Conservation (phyloP, 805 yeast genomes). For the Soucietia sequanensis region DNA sequence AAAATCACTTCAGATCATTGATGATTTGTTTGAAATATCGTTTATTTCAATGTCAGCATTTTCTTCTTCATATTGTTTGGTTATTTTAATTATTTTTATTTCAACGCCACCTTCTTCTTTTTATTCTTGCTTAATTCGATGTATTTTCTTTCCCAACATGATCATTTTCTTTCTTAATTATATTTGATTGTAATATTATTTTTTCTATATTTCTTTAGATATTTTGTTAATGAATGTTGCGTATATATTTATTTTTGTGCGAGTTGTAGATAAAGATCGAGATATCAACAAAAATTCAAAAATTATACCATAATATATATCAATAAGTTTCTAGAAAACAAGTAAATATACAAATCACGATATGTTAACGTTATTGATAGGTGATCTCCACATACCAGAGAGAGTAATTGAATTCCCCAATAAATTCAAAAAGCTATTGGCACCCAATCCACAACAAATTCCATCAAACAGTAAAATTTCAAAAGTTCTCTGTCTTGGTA, state of each 20-base stretch:
- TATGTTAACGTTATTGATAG: slow-evolving; percentile 65
- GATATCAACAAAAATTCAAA: no score
- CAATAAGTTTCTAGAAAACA: no score
- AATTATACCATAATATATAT: no score
- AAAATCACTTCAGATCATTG: slow-evolving; percentile 42
- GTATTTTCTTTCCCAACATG: no score
- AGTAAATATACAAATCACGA: no score
- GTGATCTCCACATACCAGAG: slow-evolving; percentile 89
- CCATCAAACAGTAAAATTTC: slow-evolving; percentile 63
- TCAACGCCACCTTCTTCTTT: no score
- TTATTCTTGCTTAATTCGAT: neutral
- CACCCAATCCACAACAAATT: slow-evolving; percentile 52
- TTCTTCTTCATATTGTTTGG: neutral
- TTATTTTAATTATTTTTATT: neutral
- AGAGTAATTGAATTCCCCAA: slow-evolving; percentile 63
- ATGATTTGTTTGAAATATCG: neutral
- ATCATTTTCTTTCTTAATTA: no score
- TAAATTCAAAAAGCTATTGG: slow-evolving; percentile 70
- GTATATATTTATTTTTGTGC: no score
- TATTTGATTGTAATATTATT: no score
- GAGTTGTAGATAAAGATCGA: no score
- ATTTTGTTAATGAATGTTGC: no score
- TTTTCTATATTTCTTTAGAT: no score
- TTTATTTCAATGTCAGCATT: neutral
- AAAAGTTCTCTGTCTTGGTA: slow-evolving; percentile 84